Percentiles rank a stretch among this genome's conserved stretches.
phyloP scores from a whole-genome alignment of 2,329 filamentous ascomycete genomes.

The Penicillium fuscoglaucum region DNA sequence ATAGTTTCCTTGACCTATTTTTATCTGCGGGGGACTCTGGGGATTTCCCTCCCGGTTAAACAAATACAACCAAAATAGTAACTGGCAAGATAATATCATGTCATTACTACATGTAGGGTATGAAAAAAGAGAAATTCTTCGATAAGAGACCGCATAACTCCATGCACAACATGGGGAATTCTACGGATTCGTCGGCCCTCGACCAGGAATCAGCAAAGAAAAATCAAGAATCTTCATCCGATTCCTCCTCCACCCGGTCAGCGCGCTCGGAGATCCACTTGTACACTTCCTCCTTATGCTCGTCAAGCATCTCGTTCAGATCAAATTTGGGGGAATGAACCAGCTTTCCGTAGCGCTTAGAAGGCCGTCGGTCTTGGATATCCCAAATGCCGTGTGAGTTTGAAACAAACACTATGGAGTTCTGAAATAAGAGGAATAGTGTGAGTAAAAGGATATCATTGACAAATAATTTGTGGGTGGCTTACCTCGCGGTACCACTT shows the following conservation, averaged over 20 bases:
- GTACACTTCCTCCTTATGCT: conserved; percentile 54
- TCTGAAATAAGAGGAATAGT: conserved; percentile 36
- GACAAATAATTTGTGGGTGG: neutral
- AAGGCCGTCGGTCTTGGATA: conserved; percentile 57
- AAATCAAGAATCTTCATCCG: conserved; percentile 19
- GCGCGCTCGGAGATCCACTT: conserved; percentile 47
- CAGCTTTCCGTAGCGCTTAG: conserved; percentile 59
- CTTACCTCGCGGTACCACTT: conserved; percentile 75
- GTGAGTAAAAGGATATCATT: neutral
- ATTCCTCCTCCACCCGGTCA: conserved; percentile 29
- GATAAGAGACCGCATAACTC: neutral
- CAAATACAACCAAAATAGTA: neutral
- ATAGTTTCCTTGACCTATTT: neutral
- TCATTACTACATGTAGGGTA: conserved; percentile 1
- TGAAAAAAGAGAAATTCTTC: neutral
- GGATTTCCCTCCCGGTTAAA: neutral
- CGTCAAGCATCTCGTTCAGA: conserved; percentile 58
- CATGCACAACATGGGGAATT: neutral
- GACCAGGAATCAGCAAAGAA: neutral
- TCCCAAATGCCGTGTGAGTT: conserved; percentile 74
- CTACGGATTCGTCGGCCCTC: neutral
- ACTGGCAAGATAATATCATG: neutral
- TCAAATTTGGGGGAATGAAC: conserved; percentile 47
- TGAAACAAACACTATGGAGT: conserved; percentile 77
- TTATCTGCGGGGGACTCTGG: neutral